Evolutionary conservation across 306 rosid genomes (phyloP).

Genomic region (Macrotyloma uniflorum): DNA sequence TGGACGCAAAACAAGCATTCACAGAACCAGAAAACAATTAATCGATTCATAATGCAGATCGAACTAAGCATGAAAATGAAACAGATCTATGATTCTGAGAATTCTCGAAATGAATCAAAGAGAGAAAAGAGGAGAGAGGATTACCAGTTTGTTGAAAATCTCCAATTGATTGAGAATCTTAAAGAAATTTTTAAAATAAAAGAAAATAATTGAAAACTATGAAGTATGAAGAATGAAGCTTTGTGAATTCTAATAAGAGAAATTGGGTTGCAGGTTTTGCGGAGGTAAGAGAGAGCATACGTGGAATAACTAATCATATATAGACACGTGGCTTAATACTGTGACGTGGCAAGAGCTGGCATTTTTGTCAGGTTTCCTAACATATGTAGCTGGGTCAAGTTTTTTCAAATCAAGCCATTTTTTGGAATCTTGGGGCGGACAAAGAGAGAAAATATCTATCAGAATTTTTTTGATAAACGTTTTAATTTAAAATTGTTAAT

Average conservation of each 20-base stretch:
- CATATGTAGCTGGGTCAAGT: neutral
- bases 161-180: neutral
- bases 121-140: neutral
- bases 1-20: neutral
- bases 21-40: neutral
- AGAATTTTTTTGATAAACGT: too few relatives aligned
- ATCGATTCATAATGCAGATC: neutral
- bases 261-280: neutral
- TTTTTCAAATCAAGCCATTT: neutral
- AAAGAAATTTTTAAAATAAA: neutral
- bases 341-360: constrained; percentile 15
- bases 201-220: neutral
- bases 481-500: too few relatives aligned
- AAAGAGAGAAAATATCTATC: too few relatives aligned
- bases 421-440: neutral
- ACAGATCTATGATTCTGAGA: constrained; percentile 5
- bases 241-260: neutral
- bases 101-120: neutral
- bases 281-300: neutral
- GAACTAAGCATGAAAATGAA: neutral
- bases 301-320: neutral
- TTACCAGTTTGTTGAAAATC: constrained; percentile 25
- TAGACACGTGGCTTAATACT: neutral
- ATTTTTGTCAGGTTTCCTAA: neutral
- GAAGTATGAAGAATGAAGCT: neutral